These are phyloP conservation scores for Aeschynomene evenia DNA, from an alignment of 306 rosid species.

Conservation along the genomic window DNA sequence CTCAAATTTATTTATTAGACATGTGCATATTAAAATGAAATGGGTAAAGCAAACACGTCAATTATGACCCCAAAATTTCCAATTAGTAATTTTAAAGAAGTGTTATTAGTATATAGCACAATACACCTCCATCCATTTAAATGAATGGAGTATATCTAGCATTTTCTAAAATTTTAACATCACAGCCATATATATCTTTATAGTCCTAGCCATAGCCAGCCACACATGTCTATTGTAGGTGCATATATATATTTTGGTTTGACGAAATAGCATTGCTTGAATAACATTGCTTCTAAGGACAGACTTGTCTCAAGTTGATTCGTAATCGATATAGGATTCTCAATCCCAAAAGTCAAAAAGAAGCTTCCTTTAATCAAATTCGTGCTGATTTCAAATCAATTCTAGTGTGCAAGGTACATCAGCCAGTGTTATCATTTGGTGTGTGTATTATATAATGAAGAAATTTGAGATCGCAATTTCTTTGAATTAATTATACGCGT, in stretches of 20 bases:
- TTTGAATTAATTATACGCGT: too few species aligned
- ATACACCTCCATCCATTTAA: too few species aligned
- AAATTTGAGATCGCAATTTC: too few species aligned
- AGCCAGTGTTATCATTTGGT: not conserved
- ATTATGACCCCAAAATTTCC: not conserved
- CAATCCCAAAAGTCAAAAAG: not conserved
- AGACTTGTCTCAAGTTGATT: not conserved
- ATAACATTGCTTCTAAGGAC: not conserved
- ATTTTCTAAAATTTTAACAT: too few species aligned
- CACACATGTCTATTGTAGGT: not conserved
- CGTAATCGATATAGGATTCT: not conserved
- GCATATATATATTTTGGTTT: not conserved
- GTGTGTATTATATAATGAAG: too few species aligned
- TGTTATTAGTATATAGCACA: too few species aligned
- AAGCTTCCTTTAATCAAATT: not conserved
- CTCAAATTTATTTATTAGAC: too few species aligned
- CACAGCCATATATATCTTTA: too few species aligned
- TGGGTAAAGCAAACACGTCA: not conserved
- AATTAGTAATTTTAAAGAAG: too few species aligned
- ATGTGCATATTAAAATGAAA: not conserved
- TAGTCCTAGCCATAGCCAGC: not conserved
- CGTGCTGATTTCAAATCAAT: conserved; percentile 6
- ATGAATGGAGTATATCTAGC: too few species aligned
- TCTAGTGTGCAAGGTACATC: not conserved
- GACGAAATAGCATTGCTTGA: not conserved